Evolutionary conservation across 352 stramenopile genomes (phyloP).

Genomic region (Hyaloperonospora brassicae): DNA sequence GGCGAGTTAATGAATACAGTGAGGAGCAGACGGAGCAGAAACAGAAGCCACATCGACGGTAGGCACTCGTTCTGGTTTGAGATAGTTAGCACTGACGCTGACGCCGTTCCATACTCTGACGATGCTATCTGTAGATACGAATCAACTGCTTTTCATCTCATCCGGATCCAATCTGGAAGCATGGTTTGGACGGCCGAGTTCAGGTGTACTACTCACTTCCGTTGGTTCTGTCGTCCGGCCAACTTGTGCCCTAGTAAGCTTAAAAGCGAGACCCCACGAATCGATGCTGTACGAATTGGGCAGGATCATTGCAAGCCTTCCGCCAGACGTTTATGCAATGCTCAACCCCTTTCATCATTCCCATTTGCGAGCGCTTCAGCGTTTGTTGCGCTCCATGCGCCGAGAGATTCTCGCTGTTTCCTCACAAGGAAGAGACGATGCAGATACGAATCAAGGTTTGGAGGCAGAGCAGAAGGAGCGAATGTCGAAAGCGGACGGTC

Average conservation of each 20-base stretch:
- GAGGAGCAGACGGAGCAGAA: neutral
- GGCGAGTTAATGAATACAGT: neutral
- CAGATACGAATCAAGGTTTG: neutral
- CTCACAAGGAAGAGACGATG: conserved; percentile 1
- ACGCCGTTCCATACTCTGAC: neutral
- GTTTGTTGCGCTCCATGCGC: conserved; percentile 26
- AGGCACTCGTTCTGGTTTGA: conserved; percentile 2
- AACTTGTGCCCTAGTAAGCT: conserved; percentile 29
- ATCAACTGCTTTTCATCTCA: conserved; percentile 40
- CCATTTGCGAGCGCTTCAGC: conserved; percentile 23
- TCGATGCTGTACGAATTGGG: conserved; percentile 26
- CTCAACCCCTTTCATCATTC: conserved; percentile 27
- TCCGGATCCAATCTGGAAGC: conserved; percentile 28
- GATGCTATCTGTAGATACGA: conserved; percentile 10
- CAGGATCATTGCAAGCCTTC: conserved; percentile 22
- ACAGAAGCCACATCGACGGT: conserved; percentile 11
- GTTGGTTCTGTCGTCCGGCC: conserved; percentile 22
- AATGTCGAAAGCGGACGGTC: neutral
- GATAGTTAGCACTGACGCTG: conserved; percentile 2
- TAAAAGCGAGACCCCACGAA: conserved; percentile 18
- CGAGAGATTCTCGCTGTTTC: conserved; percentile 26
- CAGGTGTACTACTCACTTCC: neutral
- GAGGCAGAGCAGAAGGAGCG: conserved; percentile 2
- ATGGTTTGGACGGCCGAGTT: conserved; percentile 11
- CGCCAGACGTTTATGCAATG: conserved; percentile 39